These are phyloP conservation scores for Daldinia vernicosa DNA, from an alignment of 495 filamentous ascomycete genomes.

Conservation along the genomic window DNA sequence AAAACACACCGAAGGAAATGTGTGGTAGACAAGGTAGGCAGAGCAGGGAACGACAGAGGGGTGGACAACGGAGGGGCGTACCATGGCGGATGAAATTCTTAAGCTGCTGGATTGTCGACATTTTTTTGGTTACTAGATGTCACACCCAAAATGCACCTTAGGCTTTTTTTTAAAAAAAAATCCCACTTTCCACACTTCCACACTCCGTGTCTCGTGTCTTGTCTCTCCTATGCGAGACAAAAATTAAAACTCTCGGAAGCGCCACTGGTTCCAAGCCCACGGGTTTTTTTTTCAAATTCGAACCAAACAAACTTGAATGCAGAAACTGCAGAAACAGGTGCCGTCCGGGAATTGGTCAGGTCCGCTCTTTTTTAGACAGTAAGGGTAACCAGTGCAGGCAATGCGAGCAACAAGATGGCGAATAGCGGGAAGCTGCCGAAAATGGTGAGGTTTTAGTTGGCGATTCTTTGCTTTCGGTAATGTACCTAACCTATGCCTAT, in stretches of 20 bases:
- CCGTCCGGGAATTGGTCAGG: constrained; percentile 8
- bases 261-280: constrained; percentile 24
- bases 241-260: constrained; percentile 24
- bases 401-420: neutral
- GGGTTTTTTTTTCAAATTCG: constrained; percentile 30
- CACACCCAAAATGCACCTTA: constrained; percentile 28
- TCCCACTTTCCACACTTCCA: constrained; percentile 1
- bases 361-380: neutral
- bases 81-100: constrained; percentile 99
- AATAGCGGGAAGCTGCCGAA: constrained; percentile 28
- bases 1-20: constrained; percentile 19
- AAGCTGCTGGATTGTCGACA: constrained; percentile 80
- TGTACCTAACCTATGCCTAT: constrained; percentile 29
- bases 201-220: constrained; percentile 4
- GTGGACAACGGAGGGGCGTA: constrained; percentile 43
- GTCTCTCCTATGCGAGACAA: constrained; percentile 31
- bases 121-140: constrained; percentile 48
- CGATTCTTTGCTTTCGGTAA: constrained; percentile 26
- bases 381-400: constrained; percentile 2
- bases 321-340: constrained; percentile 7
- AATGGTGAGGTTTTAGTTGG: constrained; percentile 13
- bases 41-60: constrained; percentile 18
- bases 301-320: constrained; percentile 21
- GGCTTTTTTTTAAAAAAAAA: constrained; percentile 3
- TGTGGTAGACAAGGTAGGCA: constrained; percentile 1